Percentiles rank a stretch among this genome's conserved stretches.
phyloP scores from a whole-genome alignment of 2,329 filamentous ascomycete species.

The Tympanopsis confertula region DNA sequence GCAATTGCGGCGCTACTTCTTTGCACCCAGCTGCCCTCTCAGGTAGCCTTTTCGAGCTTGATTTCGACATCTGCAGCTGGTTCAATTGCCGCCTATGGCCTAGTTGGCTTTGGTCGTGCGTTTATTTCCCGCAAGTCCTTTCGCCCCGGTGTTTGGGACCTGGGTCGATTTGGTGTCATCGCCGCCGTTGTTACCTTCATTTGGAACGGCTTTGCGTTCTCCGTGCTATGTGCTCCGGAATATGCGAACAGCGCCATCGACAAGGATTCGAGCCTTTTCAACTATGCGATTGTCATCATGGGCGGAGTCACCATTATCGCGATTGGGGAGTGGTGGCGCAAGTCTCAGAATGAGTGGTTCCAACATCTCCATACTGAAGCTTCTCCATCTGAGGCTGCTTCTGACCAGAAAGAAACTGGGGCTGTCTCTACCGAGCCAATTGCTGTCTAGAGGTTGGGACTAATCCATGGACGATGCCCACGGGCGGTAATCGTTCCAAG shows the following conservation, averaged over 20 bases:
- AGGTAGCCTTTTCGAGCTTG: conserved; percentile 3
- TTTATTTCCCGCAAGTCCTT: conserved; percentile 5
- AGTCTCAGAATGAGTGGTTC: conserved; percentile 3
- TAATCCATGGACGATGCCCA: too few species aligned
- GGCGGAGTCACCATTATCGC: conserved; percentile 4
- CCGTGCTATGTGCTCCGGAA: conserved; percentile 4
- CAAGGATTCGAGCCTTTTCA: conserved; percentile 3
- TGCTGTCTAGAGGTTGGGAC: too few species aligned
- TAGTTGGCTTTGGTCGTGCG: conserved; percentile 4
- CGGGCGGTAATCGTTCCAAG: too few species aligned
- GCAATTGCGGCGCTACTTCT: conserved; percentile 2
- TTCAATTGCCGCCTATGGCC: conserved; percentile 4
- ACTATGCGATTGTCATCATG: conserved; percentile 5
- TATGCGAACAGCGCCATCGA: conserved; percentile 3
- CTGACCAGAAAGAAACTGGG: too few species aligned
- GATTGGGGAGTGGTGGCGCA: conserved; percentile 4
- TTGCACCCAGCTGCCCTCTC: conserved; percentile 4
- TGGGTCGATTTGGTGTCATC: conserved; percentile 3
- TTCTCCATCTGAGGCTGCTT: too few species aligned
- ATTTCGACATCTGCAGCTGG: conserved; percentile 4
- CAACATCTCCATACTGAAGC: conserved; percentile 3
- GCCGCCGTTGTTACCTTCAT: conserved; percentile 3
- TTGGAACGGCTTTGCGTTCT: conserved; percentile 4
- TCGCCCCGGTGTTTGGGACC: conserved; percentile 3
- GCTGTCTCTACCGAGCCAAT: too few species aligned